A percentile compares a stretch with the other conserved stretches of the same genome.
phyloP scores from a whole-genome alignment of 768 basidiomycete genomes.

The Coprinopsis cinerea region DNA sequence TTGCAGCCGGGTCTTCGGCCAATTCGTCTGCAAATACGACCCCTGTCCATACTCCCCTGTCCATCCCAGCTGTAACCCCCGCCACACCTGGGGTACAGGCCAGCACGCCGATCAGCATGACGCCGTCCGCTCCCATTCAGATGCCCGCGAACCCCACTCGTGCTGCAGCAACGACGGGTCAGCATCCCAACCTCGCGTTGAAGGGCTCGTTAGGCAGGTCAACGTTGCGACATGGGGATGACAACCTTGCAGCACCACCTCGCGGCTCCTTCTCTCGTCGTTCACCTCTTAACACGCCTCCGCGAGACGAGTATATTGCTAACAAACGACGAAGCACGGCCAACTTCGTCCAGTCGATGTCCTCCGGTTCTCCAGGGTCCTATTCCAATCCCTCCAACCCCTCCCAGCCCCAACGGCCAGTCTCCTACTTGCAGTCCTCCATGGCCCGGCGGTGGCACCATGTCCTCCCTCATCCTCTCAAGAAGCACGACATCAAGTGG shows the following conservation, averaged over 20 bases:
- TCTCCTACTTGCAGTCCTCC: conserved; percentile 59
- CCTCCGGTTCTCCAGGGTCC: conserved; percentile 43
- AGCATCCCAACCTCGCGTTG: conserved; percentile 39
- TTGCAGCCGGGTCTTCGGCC: conserved; percentile 39
- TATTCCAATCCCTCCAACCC: conserved; percentile 73
- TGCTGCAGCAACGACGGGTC: conserved; percentile 26
- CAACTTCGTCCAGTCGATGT: conserved; percentile 31
- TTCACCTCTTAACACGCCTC: conserved; percentile 65
- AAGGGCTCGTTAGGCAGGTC: conserved; percentile 35
- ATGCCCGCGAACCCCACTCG: conserved; percentile 30
- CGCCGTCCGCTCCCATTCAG: conserved; percentile 27
- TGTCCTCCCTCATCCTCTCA: conserved; percentile 63
- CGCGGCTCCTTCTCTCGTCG: conserved; percentile 44
- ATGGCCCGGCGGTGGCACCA: conserved; percentile 92
- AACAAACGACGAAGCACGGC: conserved; percentile 51
- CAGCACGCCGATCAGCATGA: not conserved
- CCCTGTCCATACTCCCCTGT: not conserved
- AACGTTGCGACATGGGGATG: conserved; percentile 53
- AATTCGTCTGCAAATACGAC: conserved; percentile 7
- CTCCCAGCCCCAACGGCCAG: conserved; percentile 49
- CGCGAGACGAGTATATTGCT: conserved; percentile 56
- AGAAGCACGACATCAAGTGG: conserved; percentile 91
- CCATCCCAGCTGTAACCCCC: not conserved
- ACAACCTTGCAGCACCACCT: conserved; percentile 35
- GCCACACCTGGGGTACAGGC: not conserved